Evolutionary conservation across 139 green algal species (phyloP), one percentile per base, ranked within the genome.

Genomic region (Picochlorum sp.): DNA sequence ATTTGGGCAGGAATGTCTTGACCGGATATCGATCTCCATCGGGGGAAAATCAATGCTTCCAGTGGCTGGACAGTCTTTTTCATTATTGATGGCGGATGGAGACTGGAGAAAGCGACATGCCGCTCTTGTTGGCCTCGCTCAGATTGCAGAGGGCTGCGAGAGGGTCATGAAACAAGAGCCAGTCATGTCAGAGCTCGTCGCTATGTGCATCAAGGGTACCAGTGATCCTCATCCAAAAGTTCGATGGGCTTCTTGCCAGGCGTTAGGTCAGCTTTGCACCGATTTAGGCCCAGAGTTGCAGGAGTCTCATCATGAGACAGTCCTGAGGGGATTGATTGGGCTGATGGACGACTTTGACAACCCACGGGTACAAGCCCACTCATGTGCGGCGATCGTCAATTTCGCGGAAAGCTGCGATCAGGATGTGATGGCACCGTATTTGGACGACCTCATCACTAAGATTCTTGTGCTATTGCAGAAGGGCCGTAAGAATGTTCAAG

Each of bases 201-300:
- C 73, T 64, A 91, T 97, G 81, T 94, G 88, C 71, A 11, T 69
- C 65, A 66, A 74, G 62, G 88, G 88, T 2, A 67, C 89, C 31
- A n/a, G 41, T 15, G 89, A 96, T 71, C 18, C 73, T 0, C 77
- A 90, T 52, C 64, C 85, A 15, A 84, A 85, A 59, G 92, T 98
- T 60, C 83, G 93, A 23, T 99, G 94, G 94, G 87, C 94, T 6
- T 83, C 90, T 0, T 96, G 95, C 74, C 94, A 99, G 75, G 91
- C 92, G 9, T 69, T 98, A 26, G 94, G 94, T 4, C 94, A 99
- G 83, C 84, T 98, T 81, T 98, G 88, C 80, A 98, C 90, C 1
- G 94, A 99, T 81, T 81, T 99, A 62, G 89, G 88, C 0, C 94
- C 93, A 5, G 84, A 95, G 51, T 70, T 99, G n/a, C 92, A 98